Evolutionary conservation across 306 rosid genomes (phyloP).

Genomic region (Quillaja saponaria): DNA sequence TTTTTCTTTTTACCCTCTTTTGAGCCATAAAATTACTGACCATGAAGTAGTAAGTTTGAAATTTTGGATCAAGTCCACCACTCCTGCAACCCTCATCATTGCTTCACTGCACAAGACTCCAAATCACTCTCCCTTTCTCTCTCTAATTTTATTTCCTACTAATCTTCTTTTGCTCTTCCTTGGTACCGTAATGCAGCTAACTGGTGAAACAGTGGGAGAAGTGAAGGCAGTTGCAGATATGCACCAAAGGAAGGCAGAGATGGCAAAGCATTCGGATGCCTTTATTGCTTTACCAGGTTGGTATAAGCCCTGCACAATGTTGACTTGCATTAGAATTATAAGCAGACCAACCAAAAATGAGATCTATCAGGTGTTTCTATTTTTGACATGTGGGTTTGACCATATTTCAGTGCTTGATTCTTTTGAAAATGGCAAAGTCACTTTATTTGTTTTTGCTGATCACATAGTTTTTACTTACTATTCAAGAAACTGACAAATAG

Average conservation of each 20-base stretch:
- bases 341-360: constrained; percentile 16
- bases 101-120: constrained; percentile 42
- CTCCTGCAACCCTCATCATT: constrained; percentile 58
- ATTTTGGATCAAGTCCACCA: constrained; percentile 27
- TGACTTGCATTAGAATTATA: constrained; percentile 26
- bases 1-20: constrained; percentile 8
- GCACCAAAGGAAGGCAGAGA: constrained; percentile 99
- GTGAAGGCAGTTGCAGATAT: constrained; percentile 97
- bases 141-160: constrained; percentile 23
- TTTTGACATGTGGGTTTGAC: constrained; percentile 45
- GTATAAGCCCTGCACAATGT: constrained; percentile 29
- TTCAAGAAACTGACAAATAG: constrained; percentile 3
- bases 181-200: constrained; percentile 64
- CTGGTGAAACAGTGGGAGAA: constrained; percentile 98
- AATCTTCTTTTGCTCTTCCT: constrained; percentile 32
- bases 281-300: constrained; percentile 99
- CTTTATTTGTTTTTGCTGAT: constrained; percentile 19
- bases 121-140: constrained; percentile 28
- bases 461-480: constrained; percentile 12
- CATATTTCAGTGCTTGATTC: constrained; percentile 35
- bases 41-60: constrained; percentile 32
- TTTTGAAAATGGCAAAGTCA: constrained; percentile 23
- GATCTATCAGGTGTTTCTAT: constrained; percentile 33
- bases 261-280: constrained; percentile 98
- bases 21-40: constrained; percentile 31